Conservation (phyloP, 768 basidiomycete species). For the Tubosaeta sp. region DNA sequence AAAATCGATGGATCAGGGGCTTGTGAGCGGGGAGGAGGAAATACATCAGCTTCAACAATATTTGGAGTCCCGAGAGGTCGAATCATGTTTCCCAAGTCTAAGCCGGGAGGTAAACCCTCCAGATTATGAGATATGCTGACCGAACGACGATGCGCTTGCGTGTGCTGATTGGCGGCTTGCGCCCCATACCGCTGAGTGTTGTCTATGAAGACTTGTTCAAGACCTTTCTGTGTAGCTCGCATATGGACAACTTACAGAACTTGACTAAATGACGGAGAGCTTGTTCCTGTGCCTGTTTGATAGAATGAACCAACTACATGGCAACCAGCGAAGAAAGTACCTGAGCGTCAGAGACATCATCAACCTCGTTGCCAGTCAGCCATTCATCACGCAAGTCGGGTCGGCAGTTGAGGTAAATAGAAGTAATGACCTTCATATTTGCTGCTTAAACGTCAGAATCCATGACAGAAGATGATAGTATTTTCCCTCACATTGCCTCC, state of each 20-base stretch:
- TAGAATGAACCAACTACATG: slow-evolving; percentile 9
- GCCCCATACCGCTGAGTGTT: slow-evolving; percentile 88
- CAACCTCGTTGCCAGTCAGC: slow-evolving; percentile 90
- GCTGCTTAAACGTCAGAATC: slow-evolving; percentile 44
- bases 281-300: slow-evolving; percentile 82
- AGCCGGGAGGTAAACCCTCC: slow-evolving; percentile 71
- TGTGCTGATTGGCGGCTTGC: slow-evolving; percentile 43
- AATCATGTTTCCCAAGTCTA: slow-evolving; percentile 70
- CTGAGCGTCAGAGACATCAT: slow-evolving; percentile 88
- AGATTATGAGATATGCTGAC: slow-evolving; percentile 81
- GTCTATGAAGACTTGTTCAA: slow-evolving; percentile 43
- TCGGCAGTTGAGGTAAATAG: slow-evolving; percentile 95
- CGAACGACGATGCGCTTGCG: slow-evolving; percentile 69
- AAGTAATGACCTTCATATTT: slow-evolving; percentile 99
- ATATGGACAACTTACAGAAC: slow-evolving; percentile 67
- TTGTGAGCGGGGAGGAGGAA: slow-evolving; percentile 89
- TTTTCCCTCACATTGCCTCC: slow-evolving; percentile 79
- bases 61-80: slow-evolving; percentile 74
- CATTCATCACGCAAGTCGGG: slow-evolving; percentile 97
- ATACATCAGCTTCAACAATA: slow-evolving; percentile 82
- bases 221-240: not conserved
- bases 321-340: slow-evolving; percentile 37
- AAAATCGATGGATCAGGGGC: slow-evolving; percentile 80
- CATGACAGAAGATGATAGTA: not conserved
- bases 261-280: slow-evolving; percentile 90